phyloP scores from a whole-genome alignment of 768 basidiomycete genomes.

The Polyporus arcularius region DNA sequence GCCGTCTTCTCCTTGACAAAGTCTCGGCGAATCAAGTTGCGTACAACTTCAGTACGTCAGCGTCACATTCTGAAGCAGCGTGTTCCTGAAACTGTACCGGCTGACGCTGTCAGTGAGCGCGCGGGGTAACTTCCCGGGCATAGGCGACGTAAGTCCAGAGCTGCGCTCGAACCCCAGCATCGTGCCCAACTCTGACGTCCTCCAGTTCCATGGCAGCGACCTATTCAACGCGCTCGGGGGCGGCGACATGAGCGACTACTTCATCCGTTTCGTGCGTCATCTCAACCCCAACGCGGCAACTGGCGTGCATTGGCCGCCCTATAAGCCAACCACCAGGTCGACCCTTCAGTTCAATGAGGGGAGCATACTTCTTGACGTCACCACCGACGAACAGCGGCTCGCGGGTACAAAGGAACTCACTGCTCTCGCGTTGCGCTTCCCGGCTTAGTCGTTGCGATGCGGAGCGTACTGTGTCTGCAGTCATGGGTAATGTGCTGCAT shows the following conservation, averaged over 20 bases:
- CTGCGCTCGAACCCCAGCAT: too few species aligned
- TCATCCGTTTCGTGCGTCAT: constrained; percentile 41
- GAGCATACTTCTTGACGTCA: neutral
- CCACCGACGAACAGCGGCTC: neutral
- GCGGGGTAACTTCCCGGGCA: too few species aligned
- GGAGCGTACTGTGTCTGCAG: too few species aligned
- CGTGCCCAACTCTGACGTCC: too few species aligned
- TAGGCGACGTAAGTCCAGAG: too few species aligned
- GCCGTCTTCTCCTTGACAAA: constrained; percentile 28
- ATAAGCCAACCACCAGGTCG: constrained; percentile 22
- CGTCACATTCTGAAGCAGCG: neutral
- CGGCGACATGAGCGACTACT: constrained; percentile 45
- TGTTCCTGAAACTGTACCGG: neutral
- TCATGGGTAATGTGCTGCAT: too few species aligned
- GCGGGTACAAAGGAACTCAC: neutral
- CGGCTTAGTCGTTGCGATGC: neutral
- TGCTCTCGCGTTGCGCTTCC: neutral
- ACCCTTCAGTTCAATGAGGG: neutral
- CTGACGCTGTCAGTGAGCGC: too few species aligned
- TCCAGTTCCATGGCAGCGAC: constrained; percentile 45
- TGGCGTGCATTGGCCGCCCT: constrained; percentile 45
- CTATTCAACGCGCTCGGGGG: constrained; percentile 41
- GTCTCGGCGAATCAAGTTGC: constrained; percentile 20
- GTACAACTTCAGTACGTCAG: constrained; percentile 22
- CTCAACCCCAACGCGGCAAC: constrained; percentile 44